Percentiles rank a stretch among this genome's conserved stretches.
Evolutionary conservation across 2,329 filamentous ascomycete species (phyloP).

Genomic region (Fusarium sp.): DNA sequence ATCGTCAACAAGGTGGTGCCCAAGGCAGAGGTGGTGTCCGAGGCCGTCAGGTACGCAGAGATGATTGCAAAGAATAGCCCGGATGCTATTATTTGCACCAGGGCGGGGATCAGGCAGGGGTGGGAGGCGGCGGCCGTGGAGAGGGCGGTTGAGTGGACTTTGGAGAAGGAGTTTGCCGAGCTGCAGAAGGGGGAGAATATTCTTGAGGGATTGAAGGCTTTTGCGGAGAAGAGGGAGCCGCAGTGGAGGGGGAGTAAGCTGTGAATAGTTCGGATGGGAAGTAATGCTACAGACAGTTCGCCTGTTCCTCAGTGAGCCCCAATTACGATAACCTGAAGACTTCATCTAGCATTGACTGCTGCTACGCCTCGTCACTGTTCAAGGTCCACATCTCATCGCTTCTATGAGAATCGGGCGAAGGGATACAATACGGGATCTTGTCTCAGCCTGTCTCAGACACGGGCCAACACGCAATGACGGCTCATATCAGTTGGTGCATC

Average conservation of each 20-base stretch:
- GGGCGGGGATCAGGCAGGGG: conserved; percentile 77
- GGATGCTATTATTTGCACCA: conserved; percentile 78
- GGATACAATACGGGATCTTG: too few relatives aligned
- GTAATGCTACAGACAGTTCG: too few relatives aligned
- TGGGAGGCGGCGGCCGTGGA: conserved; percentile 78
- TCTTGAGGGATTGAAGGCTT: conserved; percentile 78
- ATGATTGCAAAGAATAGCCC: conserved; percentile 76
- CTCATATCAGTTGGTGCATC: too few relatives aligned
- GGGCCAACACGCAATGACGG: too few relatives aligned
- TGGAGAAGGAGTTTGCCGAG: conserved; percentile 64
- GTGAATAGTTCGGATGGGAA: too few relatives aligned
- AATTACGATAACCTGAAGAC: too few relatives aligned
- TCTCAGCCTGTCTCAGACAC: too few relatives aligned
- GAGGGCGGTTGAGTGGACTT: conserved; percentile 63
- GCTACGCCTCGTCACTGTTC: too few relatives aligned
- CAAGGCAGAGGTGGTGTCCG: conserved; percentile 60
- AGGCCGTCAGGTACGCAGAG: conserved; percentile 72
- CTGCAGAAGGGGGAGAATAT: conserved; percentile 78
- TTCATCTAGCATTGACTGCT: too few relatives aligned
- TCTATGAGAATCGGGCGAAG: too few relatives aligned
- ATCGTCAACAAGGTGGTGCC: conserved; percentile 44
- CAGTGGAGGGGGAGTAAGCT: conserved; percentile 69
- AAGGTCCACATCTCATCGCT: too few relatives aligned
- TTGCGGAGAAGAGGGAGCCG: conserved; percentile 79
- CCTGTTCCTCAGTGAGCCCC: too few relatives aligned